These are phyloP conservation scores for Myotisia sp. DNA, from an alignment of 2,329 filamentous ascomycete genomes.

Conservation along the genomic window DNA sequence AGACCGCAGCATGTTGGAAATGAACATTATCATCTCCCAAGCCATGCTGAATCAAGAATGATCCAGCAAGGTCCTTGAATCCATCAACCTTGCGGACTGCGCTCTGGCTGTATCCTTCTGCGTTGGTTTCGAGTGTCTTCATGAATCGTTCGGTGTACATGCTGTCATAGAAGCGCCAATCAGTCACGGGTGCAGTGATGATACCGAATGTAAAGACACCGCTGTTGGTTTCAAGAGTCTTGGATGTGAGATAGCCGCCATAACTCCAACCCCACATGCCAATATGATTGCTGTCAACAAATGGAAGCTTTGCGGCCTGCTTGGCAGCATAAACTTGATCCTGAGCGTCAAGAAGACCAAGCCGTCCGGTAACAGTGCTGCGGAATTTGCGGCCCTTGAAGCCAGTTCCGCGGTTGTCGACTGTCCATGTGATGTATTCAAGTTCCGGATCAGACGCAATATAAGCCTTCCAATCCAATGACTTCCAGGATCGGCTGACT, in stretches of 20 bases:
- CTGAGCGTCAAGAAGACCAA: constrained; percentile 49
- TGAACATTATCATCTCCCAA: constrained; percentile 60
- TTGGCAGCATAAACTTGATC: constrained; percentile 56
- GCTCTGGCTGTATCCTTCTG: constrained; percentile 45
- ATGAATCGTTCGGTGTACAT: constrained; percentile 63
- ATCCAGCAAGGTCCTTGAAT: constrained; percentile 48
- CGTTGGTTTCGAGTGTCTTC: constrained; percentile 46
- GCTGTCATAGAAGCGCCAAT: constrained; percentile 58
- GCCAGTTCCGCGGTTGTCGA: constrained; percentile 55
- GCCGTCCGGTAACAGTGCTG: constrained; percentile 41
- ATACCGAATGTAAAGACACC: constrained; percentile 49
- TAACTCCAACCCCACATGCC: constrained; percentile 58
- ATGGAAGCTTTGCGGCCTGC: constrained; percentile 38
- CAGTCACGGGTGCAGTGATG: constrained; percentile 51
- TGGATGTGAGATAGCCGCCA: constrained; percentile 52
- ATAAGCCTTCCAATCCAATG: constrained; percentile 47
- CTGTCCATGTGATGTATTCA: constrained; percentile 51
- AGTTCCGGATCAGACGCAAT: constrained; percentile 54
- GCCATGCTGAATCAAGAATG: constrained; percentile 50
- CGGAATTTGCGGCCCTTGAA: constrained; percentile 51
- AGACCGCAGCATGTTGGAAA: constrained; percentile 50
- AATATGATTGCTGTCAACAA: constrained; percentile 45
- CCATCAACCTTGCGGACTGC: constrained; percentile 45
- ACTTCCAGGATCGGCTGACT: constrained; percentile 43
- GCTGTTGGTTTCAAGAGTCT: constrained; percentile 49